Evolutionary conservation across 1,139 yeast species (phyloP).

Genomic region (Blastobotrys raffinosifermentans): DNA sequence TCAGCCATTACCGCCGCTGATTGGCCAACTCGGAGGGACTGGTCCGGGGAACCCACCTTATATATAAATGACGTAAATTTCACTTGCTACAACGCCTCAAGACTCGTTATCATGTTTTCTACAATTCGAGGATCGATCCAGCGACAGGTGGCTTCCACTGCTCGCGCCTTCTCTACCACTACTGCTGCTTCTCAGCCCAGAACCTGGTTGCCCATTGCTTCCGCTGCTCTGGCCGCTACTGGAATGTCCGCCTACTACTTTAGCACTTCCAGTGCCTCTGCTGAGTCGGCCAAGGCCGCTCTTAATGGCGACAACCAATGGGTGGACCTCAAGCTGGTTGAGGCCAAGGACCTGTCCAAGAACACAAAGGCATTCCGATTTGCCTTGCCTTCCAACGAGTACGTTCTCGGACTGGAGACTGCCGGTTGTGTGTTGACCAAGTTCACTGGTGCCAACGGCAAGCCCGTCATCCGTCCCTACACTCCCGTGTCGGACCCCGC

Average conservation of each 20-base stretch:
- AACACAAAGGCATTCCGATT: conserved; percentile 62
- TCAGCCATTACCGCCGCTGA: too few relatives aligned
- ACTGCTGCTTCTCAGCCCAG: neutral
- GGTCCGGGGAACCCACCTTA: too few relatives aligned
- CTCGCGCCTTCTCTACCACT: conserved; percentile 4
- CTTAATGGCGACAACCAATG: conserved; percentile 62
- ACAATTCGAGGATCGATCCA: neutral
- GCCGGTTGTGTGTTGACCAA: conserved; percentile 82
- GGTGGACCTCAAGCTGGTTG: conserved; percentile 70
- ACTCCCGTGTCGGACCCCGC: conserved; percentile 79
- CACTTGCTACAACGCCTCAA: too few relatives aligned
- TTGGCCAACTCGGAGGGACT: too few relatives aligned
- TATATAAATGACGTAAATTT: too few relatives aligned
- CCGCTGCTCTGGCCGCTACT: conserved; percentile 27
- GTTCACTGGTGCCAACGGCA: conserved; percentile 73
- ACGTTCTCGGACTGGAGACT: conserved; percentile 68
- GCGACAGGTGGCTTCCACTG: conserved; percentile 1
- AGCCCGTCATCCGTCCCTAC: conserved; percentile 90
- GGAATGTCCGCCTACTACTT: conserved; percentile 26
- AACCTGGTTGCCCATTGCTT: conserved; percentile 15
- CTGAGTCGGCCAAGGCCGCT: conserved; percentile 35
- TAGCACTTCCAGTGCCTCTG: conserved; percentile 20
- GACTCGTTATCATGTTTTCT: too few relatives aligned
- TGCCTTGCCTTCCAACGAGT: conserved; percentile 61
- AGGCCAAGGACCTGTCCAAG: conserved; percentile 49